Conservation (phyloP, 768 basidiomycete genomes). For the Baorangia bicolor region DNA sequence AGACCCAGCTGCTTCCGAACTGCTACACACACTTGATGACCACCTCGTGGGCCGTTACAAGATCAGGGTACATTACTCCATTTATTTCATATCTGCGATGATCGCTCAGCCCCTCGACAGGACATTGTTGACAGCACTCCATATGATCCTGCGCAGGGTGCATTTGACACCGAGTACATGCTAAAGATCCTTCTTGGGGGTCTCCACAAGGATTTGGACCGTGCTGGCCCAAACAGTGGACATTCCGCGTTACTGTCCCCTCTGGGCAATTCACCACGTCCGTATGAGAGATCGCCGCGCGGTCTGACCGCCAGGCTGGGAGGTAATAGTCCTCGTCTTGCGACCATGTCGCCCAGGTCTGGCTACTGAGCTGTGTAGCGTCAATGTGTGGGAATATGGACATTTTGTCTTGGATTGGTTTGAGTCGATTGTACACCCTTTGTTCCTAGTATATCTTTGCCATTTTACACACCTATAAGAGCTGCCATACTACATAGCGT, state of each 20-base stretch:
- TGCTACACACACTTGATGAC: constrained; percentile 42
- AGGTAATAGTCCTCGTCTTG: constrained; percentile 12
- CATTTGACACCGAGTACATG: constrained; percentile 36
- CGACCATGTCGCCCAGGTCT: constrained; percentile 2
- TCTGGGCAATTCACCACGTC: neutral
- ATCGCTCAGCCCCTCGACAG: constrained; percentile 17
- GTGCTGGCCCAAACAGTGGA: constrained; percentile 1
- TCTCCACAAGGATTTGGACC: constrained; percentile 20
- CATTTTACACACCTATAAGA: no score
- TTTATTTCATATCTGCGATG: neutral
- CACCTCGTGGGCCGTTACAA: constrained; percentile 32
- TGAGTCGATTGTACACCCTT: neutral
- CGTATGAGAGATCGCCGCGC: constrained; percentile 15
- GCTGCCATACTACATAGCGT: no score
- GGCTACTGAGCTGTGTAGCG: constrained; percentile 9
- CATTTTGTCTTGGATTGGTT: neutral
- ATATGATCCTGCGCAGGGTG: constrained; percentile 32
- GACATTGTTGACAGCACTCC: constrained; percentile 50
- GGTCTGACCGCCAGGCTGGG: constrained; percentile 8
- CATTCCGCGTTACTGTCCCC: constrained; percentile 13
- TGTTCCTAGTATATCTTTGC: neutral
- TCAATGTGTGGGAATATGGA: neutral
- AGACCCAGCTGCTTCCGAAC: constrained; percentile 36
- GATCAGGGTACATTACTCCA: constrained; percentile 25
- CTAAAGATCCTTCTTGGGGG: constrained; percentile 34